These are phyloP conservation scores for Candida sp. DNA, from an alignment of 1,139 yeast genomes.

Conservation along the genomic window DNA sequence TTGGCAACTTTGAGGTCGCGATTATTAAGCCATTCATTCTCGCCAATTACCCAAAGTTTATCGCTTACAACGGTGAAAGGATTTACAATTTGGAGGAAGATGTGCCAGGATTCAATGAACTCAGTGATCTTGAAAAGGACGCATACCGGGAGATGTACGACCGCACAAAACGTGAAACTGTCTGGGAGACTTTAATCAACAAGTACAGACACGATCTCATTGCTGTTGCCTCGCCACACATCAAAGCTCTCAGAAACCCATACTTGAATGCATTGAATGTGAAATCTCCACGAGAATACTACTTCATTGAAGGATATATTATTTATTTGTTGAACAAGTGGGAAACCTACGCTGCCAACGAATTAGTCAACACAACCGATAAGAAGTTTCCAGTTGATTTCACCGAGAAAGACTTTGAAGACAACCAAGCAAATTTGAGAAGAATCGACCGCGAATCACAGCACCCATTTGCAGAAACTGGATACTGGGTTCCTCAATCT, in stretches of 20 bases:
- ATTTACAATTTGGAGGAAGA: slow-evolving; percentile 77
- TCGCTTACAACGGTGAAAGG: slow-evolving; percentile 87
- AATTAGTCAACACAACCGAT: slow-evolving; percentile 51
- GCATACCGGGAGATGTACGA: slow-evolving; percentile 87
- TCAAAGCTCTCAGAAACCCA: slow-evolving; percentile 69
- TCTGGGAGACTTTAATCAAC: slow-evolving; percentile 83
- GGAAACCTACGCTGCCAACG: slow-evolving; percentile 69
- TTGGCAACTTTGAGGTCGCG: slow-evolving; percentile 84
- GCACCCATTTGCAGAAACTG: slow-evolving; percentile 91
- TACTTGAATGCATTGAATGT: slow-evolving; percentile 68
- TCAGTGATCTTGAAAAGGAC: slow-evolving; percentile 74
- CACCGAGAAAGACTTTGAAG: slow-evolving; percentile 56
- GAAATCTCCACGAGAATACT: slow-evolving; percentile 64
- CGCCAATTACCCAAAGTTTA: slow-evolving; percentile 79
- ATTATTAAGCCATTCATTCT: slow-evolving; percentile 82
- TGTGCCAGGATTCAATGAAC: slow-evolving; percentile 66
- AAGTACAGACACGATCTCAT: slow-evolving; percentile 66
- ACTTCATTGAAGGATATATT: too few relatives aligned
- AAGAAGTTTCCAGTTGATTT: slow-evolving; percentile 63
- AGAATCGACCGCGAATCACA: too few relatives aligned
- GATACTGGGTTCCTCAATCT: slow-evolving; percentile 96
- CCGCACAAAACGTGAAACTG: slow-evolving; percentile 88
- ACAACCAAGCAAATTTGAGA: slow-evolving; percentile 63
- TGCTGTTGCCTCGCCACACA: slow-evolving; percentile 79
- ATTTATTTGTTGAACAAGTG: slow-evolving; percentile 72